These are phyloP conservation scores for Saccharomyces hybrid DNA, from an alignment of 1,139 yeast species.

Conservation along the genomic window DNA sequence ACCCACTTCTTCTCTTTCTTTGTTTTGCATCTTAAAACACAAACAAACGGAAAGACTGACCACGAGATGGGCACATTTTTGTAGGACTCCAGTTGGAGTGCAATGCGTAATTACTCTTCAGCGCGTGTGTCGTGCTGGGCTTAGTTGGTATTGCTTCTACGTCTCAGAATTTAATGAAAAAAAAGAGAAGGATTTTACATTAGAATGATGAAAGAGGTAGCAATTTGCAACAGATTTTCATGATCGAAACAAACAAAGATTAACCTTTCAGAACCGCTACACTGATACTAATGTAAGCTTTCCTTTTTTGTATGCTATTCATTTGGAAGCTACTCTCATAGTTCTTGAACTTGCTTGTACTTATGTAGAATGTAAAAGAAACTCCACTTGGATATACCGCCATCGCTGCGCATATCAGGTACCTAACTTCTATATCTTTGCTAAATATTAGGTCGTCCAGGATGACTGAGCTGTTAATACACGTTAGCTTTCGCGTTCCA, in stretches of 20 bases:
- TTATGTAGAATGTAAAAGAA: not conserved
- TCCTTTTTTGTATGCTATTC: not conserved
- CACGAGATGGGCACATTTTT: not conserved
- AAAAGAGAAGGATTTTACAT: not conserved
- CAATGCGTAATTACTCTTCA: not conserved
- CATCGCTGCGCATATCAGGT: not conserved
- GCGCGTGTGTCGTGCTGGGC: not conserved
- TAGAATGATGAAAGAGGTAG: slow-evolving; percentile 7
- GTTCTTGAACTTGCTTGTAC: not conserved
- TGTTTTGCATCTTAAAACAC: not conserved
- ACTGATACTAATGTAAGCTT: slow-evolving; percentile 14
- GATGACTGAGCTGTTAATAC: not conserved
- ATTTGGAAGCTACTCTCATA: not conserved
- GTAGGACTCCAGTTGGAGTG: not conserved
- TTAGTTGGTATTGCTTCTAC: not conserved
- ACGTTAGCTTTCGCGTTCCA: not conserved
- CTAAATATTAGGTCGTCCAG: not conserved
- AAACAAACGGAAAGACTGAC: not conserved
- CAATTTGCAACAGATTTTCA: slow-evolving; percentile 3
- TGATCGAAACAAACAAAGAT: slow-evolving; percentile 10
- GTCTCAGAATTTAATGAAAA: not conserved
- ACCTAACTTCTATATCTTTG: not conserved
- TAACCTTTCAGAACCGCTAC: slow-evolving; percentile 29
- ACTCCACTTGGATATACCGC: not conserved
- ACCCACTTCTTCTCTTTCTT: not conserved